Base-by-base conservation (phyloP, 1,284 basidiomycete genomes). In the Golubevia sp. region DNA sequence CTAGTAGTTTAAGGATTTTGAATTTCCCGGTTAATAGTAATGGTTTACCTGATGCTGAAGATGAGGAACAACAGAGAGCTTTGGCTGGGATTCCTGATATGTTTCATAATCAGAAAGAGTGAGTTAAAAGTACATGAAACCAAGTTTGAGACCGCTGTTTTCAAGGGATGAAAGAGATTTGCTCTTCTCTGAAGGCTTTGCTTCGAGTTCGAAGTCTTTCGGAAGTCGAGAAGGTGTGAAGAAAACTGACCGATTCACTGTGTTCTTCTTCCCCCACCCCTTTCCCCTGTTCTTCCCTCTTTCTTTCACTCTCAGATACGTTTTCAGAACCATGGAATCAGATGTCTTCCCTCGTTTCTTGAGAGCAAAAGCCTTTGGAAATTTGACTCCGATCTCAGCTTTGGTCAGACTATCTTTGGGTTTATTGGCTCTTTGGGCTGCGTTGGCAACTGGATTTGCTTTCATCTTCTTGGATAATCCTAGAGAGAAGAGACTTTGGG, bases 101-200 rank as follows among this genome's bases (percentile, higher is more conserved):
- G 87, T 99, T 97, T 86, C 93, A 98, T 83, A 86, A 90, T 1
- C 96, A 98, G 85, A 98, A 99, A 86, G 93, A 97, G 80, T 97
- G 58, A 61, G 63, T 59, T 56, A 7, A 2, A n/a, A 4, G 15
- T 7, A n/a, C 25, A 2, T 4, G 4, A 18, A 6, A 56, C 15
- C 55, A 24, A 3, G 27, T 27, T 2, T n/a, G n/a, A n/a, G n/a
- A n/a, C n/a, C n/a, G n/a, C n/a, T n/a, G n/a, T n/a, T n/a, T n/a
- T n/a, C n/a, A n/a, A n/a, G n/a, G n/a, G n/a, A n/a, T n/a, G n/a
- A n/a, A n/a, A n/a, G n/a, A n/a, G n/a, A n/a, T n/a, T n/a, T n/a
- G n/a, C n/a, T n/a, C n/a, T n/a, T n/a, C n/a, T n/a, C n/a, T n/a
- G n/a, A n/a, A n/a, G n/a, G n/a, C n/a, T n/a, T n/a, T 34, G 30